These are phyloP conservation scores for Lipomyces sp. DNA, from an alignment of 805 yeast species.

Conservation along the genomic window DNA sequence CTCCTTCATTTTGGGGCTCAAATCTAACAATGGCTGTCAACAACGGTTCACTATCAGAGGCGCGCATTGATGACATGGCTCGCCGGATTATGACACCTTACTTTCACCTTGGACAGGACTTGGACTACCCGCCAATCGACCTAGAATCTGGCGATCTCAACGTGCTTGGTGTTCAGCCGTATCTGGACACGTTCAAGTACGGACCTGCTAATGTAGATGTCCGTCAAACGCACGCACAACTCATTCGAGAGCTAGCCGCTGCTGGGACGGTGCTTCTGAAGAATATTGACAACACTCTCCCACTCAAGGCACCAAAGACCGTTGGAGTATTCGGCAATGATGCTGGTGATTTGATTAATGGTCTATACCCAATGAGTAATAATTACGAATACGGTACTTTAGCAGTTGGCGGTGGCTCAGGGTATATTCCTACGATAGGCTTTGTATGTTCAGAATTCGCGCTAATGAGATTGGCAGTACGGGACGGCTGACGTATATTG, in stretches of 20 bases:
- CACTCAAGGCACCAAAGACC: not conserved
- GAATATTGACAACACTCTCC: not conserved
- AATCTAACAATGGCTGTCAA: slow-evolving; percentile 58
- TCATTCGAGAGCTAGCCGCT: not conserved
- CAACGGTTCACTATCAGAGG: slow-evolving; percentile 59
- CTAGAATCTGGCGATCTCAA: not conserved
- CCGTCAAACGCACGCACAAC: not conserved
- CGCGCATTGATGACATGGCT: slow-evolving; percentile 65
- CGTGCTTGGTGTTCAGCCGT: not conserved
- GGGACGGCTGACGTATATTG: not conserved
- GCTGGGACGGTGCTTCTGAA: not conserved
- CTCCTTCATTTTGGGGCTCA: slow-evolving; percentile 63
- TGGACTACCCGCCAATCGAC: not conserved
- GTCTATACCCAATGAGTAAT: not conserved
- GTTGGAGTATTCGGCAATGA: not conserved
- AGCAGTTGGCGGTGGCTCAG: not conserved
- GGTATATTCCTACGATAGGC: not conserved
- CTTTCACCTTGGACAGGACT: slow-evolving; percentile 51
- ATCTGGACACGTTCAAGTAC: not conserved
- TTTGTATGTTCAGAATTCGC: not conserved
- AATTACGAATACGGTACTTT: not conserved
- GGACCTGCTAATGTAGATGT: not conserved
- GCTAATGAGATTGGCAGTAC: not conserved
- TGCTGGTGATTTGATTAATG: not conserved
- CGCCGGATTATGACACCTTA: slow-evolving; percentile 63